A percentile compares a stretch with the other conserved stretches of the same genome.
These are phyloP conservation scores for Calamus simplicifolius DNA, from an alignment of 176 grass and related monocot genomes.

Conservation along the genomic window DNA sequence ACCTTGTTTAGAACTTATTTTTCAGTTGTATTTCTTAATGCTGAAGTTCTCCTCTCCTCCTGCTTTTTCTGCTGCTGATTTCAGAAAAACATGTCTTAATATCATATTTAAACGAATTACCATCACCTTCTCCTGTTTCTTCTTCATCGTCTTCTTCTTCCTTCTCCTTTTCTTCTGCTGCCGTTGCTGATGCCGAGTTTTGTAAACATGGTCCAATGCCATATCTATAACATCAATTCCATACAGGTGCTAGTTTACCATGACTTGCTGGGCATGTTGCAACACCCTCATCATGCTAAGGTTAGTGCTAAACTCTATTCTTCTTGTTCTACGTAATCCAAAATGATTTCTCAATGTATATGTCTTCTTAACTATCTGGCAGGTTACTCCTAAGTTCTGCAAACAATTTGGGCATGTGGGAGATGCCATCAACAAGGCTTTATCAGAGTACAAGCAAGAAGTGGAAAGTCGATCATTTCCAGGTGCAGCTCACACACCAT, in stretches of 20 bases:
- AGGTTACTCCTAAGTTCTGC: constrained; percentile 96
- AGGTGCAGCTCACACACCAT: constrained; percentile 59
- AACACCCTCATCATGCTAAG: constrained; percentile 92
- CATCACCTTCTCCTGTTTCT: too few species aligned
- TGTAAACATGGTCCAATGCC: too few species aligned
- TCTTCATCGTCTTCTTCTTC: too few species aligned
- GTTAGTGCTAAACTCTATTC: constrained; percentile 15
- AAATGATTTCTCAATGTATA: background rate
- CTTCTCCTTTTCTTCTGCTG: too few species aligned
- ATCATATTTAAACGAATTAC: too few species aligned
- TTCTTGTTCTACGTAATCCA: background rate
- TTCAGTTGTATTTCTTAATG: too few species aligned
- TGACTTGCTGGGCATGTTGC: constrained; percentile 84
- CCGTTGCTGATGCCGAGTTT: too few species aligned
- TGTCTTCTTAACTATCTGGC: background rate
- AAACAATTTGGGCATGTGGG: constrained; percentile 67
- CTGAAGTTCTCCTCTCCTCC: too few species aligned
- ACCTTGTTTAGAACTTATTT: too few species aligned
- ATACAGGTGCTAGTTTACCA: constrained; percentile 90
- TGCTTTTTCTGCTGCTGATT: too few species aligned
- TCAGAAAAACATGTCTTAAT: too few species aligned
- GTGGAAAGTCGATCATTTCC: constrained; percentile 62
- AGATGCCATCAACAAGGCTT: constrained; percentile 57
- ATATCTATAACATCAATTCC: background rate
- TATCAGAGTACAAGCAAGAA: constrained; percentile 71